phyloP scores from a whole-genome alignment of 2,329 filamentous ascomycete species.

The Zymoseptoria tritici region DNA sequence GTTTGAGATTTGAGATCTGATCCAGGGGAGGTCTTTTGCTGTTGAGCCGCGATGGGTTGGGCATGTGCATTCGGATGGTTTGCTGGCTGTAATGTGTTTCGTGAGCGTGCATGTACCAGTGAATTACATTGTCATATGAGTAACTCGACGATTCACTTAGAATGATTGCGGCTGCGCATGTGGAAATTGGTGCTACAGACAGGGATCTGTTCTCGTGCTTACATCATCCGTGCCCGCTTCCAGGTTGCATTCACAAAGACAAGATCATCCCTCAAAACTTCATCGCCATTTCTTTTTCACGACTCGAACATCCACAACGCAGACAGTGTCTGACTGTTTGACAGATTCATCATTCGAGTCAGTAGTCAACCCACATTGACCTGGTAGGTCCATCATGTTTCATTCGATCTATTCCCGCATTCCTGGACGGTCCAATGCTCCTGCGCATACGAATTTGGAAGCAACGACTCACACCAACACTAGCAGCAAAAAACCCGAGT shows the following conservation, averaged over 20 bases:
- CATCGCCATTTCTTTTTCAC: not conserved
- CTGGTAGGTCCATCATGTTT: not conserved
- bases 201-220: not conserved
- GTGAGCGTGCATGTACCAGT: not conserved
- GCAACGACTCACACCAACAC: not conserved
- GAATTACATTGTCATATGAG: not conserved
- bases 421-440: not conserved
- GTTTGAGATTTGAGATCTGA: constrained; percentile 39
- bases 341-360: not conserved
- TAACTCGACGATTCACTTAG: not conserved
- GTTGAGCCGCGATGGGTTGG: not conserved
- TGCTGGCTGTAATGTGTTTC: not conserved
- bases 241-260: too few species aligned
- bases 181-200: not conserved
- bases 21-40: not conserved
- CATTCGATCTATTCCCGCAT: not conserved
- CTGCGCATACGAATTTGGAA: not conserved
- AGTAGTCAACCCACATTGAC: not conserved
- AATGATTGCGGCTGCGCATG: not conserved
- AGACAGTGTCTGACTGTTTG: not conserved
- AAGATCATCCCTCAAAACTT: not conserved
- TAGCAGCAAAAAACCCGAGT: not conserved
- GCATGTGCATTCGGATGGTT: not conserved
- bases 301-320: not conserved
- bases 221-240: not conserved